Conservation (phyloP, 495 filamentous ascomycete species). For the Halenospora varia region DNA sequence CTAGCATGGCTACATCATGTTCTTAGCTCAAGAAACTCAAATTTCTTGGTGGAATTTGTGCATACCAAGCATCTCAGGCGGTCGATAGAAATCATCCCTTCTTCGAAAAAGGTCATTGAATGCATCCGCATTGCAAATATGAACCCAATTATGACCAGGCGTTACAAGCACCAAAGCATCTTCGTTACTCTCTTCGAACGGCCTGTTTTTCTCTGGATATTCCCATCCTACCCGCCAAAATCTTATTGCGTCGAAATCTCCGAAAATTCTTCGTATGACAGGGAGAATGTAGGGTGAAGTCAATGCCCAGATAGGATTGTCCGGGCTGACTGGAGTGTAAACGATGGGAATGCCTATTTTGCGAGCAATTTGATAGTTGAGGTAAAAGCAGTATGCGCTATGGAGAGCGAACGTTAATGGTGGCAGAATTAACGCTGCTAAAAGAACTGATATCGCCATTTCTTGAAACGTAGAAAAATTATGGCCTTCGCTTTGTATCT, state of each 20-base stretch:
- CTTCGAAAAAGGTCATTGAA: constrained; percentile 33
- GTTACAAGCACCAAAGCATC: constrained; percentile 39
- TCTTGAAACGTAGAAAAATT: too few species aligned
- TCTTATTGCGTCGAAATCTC: neutral
- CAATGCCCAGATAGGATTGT: neutral
- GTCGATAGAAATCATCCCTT: constrained; percentile 39
- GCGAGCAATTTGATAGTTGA: neutral
- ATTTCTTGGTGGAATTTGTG: constrained; percentile 23
- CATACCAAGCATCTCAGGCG: constrained; percentile 14
- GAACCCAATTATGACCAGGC: constrained; percentile 36
- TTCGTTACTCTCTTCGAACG: constrained; percentile 36
- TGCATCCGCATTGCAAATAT: constrained; percentile 37
- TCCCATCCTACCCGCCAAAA: neutral
- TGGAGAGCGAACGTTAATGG: neutral
- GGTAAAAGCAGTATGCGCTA: neutral
- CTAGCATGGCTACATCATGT: too few species aligned
- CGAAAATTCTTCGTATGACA: neutral
- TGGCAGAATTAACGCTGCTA: neutral
- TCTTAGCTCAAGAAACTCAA: too few species aligned
- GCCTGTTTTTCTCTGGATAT: constrained; percentile 30
- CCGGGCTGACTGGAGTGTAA: neutral
- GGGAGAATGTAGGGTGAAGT: neutral
- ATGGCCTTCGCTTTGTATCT: too few species aligned
- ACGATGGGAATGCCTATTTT: neutral
- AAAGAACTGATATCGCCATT: too few species aligned